A percentile compares a stretch with the other conserved stretches of the same genome.
Evolutionary conservation across 2,329 filamentous ascomycete species (phyloP).

Genomic region (Xylariaceae sp.): DNA sequence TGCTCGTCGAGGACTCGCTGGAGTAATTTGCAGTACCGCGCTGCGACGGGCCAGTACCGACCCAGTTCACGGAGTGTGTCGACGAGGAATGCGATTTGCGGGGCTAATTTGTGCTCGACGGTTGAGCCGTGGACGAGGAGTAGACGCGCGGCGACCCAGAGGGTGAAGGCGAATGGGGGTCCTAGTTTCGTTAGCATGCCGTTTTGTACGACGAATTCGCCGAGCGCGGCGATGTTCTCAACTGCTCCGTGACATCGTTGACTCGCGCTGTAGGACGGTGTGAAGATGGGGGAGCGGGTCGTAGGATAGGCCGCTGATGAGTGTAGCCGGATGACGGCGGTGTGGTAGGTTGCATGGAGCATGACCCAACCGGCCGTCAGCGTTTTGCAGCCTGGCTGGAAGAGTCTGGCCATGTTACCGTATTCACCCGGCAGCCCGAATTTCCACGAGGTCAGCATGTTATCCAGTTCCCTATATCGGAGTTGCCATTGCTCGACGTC

Average conservation of each 20-base stretch:
- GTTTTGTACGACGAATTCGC: conserved; percentile 71
- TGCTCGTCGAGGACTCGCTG: conserved; percentile 83
- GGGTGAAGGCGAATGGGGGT: conserved; percentile 83
- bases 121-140: conserved; percentile 87
- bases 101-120: conserved; percentile 75
- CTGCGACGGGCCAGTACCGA: conserved; percentile 77
- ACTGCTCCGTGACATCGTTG: conserved; percentile 80
- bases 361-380: conserved; percentile 84
- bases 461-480: conserved; percentile 79
- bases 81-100: conserved; percentile 76
- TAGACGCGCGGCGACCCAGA: conserved; percentile 86
- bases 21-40: conserved; percentile 72
- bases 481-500: conserved; percentile 89
- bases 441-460: conserved; percentile 75
- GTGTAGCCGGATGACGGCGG: conserved; percentile 82
- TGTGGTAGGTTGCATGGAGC: conserved; percentile 86
- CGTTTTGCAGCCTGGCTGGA: conserved; percentile 61
- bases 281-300: conserved; percentile 82
- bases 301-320: conserved; percentile 91
- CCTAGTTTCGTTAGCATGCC: conserved; percentile 74
- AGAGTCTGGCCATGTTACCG: conserved; percentile 74
- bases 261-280: conserved; percentile 77
- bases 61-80: conserved; percentile 77
- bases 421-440: conserved; percentile 77
- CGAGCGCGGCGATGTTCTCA: conserved; percentile 72